A percentile compares a stretch with the other conserved stretches of the same genome.
Conservation (phyloP, 2,329 filamentous ascomycete genomes). For the Fusarium beomiforme region DNA sequence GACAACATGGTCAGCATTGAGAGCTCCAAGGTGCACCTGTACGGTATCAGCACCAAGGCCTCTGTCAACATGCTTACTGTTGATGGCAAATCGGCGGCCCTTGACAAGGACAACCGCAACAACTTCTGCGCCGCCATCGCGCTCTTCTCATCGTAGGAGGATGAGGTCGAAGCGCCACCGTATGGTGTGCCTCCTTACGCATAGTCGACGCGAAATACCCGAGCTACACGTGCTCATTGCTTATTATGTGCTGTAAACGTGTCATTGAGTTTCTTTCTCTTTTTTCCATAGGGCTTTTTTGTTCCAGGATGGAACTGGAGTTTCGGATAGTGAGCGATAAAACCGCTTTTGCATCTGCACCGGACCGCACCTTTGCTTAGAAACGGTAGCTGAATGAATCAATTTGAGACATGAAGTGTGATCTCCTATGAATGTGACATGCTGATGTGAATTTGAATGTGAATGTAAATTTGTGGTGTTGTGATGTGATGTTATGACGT, state of each 20-base stretch:
- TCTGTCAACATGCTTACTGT: constrained; percentile 77
- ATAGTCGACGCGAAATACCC: constrained; percentile 13
- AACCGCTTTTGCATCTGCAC: constrained; percentile 9
- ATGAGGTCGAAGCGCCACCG: not conserved
- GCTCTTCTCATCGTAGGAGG: constrained; percentile 37
- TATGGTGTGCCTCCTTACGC: constrained; percentile 8
- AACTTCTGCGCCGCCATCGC: constrained; percentile 72
- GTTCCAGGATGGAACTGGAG: constrained; percentile 28
- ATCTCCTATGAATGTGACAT: not conserved
- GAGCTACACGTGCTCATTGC: not conserved
- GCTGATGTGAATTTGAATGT: not conserved
- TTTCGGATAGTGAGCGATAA: constrained; percentile 34
- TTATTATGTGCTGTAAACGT: constrained; percentile 5
- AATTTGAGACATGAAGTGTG: constrained; percentile 2
- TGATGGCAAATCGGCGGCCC: constrained; percentile 62
- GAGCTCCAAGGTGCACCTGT: constrained; percentile 72
- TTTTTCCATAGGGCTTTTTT: constrained; percentile 27
- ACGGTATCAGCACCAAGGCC: constrained; percentile 79
- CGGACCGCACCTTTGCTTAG: constrained; percentile 2
- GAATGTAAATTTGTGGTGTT: too few species aligned
- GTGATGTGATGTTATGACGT: not conserved
- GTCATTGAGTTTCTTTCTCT: constrained; percentile 29
- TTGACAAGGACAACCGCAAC: constrained; percentile 71
- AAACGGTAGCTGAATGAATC: constrained; percentile 27
- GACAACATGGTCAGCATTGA: constrained; percentile 80